Conservation (phyloP, 805 yeast species). For the Metschnikowia lunata region DNA sequence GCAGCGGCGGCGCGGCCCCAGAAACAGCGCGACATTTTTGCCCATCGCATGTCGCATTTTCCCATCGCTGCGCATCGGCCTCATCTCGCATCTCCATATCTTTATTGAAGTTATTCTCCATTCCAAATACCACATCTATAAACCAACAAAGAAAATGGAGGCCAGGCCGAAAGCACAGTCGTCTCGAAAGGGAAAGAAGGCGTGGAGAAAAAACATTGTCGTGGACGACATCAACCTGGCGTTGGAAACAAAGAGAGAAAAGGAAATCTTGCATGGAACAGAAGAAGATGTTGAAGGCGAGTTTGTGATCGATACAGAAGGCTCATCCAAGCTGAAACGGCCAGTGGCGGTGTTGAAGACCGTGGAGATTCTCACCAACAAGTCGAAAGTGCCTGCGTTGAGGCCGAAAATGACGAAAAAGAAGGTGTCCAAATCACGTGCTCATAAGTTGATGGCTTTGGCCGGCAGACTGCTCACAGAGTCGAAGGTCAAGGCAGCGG, state of each 20-base stretch:
- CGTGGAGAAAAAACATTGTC: conserved; percentile 93
- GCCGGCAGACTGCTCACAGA: conserved; percentile 70
- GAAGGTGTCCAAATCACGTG: conserved; percentile 61
- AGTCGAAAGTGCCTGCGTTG: conserved; percentile 75
- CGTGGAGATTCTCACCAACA: conserved; percentile 62
- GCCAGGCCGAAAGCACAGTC: conserved; percentile 51
- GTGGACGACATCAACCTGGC: conserved; percentile 71
- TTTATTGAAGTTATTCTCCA: neutral
- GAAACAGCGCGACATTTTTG: neutral
- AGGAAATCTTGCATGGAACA: conserved; percentile 47
- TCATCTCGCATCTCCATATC: neutral
- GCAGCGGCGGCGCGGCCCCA: too few relatives aligned
- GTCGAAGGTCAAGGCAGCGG: conserved; percentile 44
- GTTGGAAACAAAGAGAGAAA: conserved; percentile 65
- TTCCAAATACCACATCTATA: neutral
- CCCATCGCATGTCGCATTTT: neutral
- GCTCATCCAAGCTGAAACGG: conserved; percentile 32
- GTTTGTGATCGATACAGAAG: conserved; percentile 42
- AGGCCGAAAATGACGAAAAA: conserved; percentile 42
- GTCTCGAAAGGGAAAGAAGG: conserved; percentile 87
- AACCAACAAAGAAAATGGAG: conserved; percentile 8
- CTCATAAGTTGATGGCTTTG: conserved; percentile 61
- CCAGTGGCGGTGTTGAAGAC: conserved; percentile 48
- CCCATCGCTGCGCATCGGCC: conserved; percentile 3
- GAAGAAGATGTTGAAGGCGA: conserved; percentile 51